These are phyloP conservation scores for Pleurotus cornucopiae DNA, from an alignment of 768 basidiomycete species.

Conservation along the genomic window DNA sequence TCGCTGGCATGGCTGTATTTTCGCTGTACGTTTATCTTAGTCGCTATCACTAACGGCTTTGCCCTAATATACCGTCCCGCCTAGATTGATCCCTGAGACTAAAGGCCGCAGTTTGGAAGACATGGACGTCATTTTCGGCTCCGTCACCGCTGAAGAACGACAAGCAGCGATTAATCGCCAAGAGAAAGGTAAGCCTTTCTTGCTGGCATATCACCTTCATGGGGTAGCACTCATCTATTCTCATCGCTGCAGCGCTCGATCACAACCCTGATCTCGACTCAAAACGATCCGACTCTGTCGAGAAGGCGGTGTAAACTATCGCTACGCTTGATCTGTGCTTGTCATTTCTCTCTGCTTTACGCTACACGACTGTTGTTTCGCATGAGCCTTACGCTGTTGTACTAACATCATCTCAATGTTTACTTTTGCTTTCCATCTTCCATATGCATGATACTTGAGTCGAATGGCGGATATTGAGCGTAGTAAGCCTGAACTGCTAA, in stretches of 20 bases:
- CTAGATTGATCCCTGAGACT: conserved; percentile 57
- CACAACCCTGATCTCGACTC: neutral
- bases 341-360: too few relatives aligned
- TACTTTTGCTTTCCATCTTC: too few relatives aligned
- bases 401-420: too few relatives aligned
- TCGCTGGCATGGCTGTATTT: conserved; percentile 66
- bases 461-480: too few relatives aligned
- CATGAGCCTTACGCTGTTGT: too few relatives aligned
- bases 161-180: conserved; percentile 48
- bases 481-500: too few relatives aligned
- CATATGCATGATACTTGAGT: too few relatives aligned
- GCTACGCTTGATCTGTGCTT: too few relatives aligned
- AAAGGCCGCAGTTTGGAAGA: conserved; percentile 54
- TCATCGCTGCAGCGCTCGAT: neutral
- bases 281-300: neutral
- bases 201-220: neutral
- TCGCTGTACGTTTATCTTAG: conserved; percentile 42
- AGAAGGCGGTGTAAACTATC: neutral
- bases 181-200: conserved; percentile 12
- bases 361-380: too few relatives aligned
- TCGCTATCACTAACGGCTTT: neutral
- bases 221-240: neutral
- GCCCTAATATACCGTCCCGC: neutral
- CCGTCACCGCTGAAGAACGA: conserved; percentile 51
- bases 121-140: conserved; percentile 53